Evolutionary conservation across 2,329 filamentous ascomycete genomes (phyloP).

Genomic region (Fusarium ambrosium): DNA sequence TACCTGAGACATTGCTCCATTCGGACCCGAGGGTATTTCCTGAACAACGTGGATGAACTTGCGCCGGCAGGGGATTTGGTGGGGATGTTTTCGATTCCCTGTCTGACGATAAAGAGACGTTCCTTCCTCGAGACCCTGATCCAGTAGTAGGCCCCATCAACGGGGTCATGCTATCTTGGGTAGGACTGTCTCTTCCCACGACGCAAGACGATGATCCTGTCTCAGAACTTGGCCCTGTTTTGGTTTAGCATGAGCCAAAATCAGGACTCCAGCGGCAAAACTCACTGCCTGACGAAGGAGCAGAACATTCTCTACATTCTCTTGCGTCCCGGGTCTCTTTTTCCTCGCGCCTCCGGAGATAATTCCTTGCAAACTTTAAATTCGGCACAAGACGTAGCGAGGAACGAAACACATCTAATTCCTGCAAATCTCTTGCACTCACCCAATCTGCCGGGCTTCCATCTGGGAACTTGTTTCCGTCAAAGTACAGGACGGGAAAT

Average conservation of each 20-base stretch:
- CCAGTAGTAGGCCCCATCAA: not conserved
- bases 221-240: not conserved
- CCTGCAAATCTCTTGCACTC: conserved; percentile 1
- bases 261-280: not conserved
- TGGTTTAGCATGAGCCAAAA: not conserved
- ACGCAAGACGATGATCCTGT: not conserved
- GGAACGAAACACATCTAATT: conserved; percentile 5
- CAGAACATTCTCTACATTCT: not conserved
- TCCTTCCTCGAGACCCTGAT: not conserved
- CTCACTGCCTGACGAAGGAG: conserved; percentile 1
- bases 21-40: not conserved
- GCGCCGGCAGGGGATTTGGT: not conserved
- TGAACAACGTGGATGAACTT: not conserved
- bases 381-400: conserved; percentile 9
- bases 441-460: conserved; percentile 3
- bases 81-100: not conserved
- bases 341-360: conserved; percentile 1
- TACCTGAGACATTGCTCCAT: not conserved
- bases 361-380: conserved; percentile 7
- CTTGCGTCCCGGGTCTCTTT: conserved; percentile 1
- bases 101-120: conserved; percentile 3
- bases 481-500: conserved; percentile 15
- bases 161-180: not conserved
- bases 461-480: not conserved
- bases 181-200: not conserved